These are phyloP conservation scores for Euphorbia tirucalli DNA, from an alignment of 345 rosid genomes.

Conservation along the genomic window DNA sequence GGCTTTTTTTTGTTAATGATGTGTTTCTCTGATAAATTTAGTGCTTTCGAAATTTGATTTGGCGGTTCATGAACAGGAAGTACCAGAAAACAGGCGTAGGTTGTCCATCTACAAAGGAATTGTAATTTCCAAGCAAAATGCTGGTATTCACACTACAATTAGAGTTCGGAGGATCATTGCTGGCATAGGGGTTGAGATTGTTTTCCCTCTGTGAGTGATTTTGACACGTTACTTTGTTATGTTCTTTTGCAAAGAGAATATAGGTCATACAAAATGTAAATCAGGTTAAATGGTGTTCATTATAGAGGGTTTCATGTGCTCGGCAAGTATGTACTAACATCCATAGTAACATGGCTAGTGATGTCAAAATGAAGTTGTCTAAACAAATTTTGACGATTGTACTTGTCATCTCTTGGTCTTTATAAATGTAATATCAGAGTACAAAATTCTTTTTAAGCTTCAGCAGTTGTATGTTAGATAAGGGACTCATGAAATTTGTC, in stretches of 20 bases:
- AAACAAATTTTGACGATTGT: neutral
- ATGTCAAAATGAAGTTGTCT: neutral
- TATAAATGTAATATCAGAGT: neutral
- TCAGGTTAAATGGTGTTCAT: neutral
- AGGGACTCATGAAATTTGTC: neutral
- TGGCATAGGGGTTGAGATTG: conserved; percentile 75
- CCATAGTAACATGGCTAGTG: neutral
- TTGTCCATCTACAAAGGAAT: conserved; percentile 80
- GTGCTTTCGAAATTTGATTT: conserved; percentile 11
- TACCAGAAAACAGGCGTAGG: conserved; percentile 75
- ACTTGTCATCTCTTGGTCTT: neutral
- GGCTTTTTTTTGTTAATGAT: conserved; percentile 2
- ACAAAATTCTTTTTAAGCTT: neutral
- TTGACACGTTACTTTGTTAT: neutral
- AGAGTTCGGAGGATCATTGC: conserved; percentile 82
- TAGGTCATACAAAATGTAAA: neutral
- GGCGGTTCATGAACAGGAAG: conserved; percentile 52
- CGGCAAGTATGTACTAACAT: too few relatives aligned
- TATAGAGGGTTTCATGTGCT: neutral
- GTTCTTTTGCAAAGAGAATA: neutral
- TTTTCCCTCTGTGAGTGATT: conserved; percentile 62
- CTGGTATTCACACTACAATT: conserved; percentile 84
- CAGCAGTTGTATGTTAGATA: neutral
- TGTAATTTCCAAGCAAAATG: conserved; percentile 79
- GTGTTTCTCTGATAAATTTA: neutral